Evolutionary conservation across 768 basidiomycete genomes (phyloP), one percentile per base, ranked within the genome.

Genomic region (Gyrodon lividus): DNA sequence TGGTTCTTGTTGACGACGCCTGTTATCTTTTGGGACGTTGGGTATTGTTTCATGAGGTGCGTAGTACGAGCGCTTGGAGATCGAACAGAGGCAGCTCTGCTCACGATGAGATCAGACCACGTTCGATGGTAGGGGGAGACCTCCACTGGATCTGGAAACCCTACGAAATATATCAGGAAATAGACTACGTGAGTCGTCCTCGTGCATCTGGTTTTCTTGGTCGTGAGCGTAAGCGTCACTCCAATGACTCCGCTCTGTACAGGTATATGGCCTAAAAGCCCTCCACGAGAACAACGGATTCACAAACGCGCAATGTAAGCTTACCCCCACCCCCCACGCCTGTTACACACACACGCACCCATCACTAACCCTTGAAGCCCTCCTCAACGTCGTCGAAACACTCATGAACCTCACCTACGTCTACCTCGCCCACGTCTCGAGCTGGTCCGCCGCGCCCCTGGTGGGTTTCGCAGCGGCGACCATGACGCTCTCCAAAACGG

Each of bases 121-220:
- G 91, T 19, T 93, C 91, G 4, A 89, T 94, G 84, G 73, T 72
- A 57, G 92, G 89, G 1, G 93, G 93, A 2, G 91, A 94, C 68
- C 74, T 94, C 41, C 88, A 93, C 59, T 95, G 92, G 92, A 79
- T 95, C 39, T 96, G 92, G 93, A 74, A 78, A 52, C 91, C 91
- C 2, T 95, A 95, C 62, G 78, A 75, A 22, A 52, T 88, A 26
- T 92, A 92, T 69, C 85, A 90, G 62, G 73, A 85, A n/a, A 72
- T 91, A 30, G 72, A 77, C 54, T 62, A 70, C 39, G 73, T 76
- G 55, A 48, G 72, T 66, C 28, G 3, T 41, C 46, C 22, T 51
- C 74, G 69, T 56, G 74, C n/a, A n/a, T n/a, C n/a, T 49, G 71
- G 75, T 60, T 64, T 70, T 51, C 70, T 74, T 57, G 28, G 67